These are phyloP conservation scores for Pulveroboletus sp. DNA, from an alignment of 768 basidiomycete species.

Conservation along the genomic window DNA sequence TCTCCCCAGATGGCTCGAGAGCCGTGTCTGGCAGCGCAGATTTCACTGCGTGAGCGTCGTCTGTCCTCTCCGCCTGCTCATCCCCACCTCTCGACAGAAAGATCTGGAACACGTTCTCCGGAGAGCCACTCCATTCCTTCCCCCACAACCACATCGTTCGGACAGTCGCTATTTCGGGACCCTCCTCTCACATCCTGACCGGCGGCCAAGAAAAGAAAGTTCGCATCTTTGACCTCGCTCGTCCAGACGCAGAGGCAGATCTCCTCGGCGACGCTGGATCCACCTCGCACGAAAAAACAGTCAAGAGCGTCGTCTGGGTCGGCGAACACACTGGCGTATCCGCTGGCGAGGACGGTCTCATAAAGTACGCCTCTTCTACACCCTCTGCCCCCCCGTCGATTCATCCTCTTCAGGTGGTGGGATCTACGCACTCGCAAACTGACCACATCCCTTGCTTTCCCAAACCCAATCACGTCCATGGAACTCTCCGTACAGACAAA, in stretches of 20 bases:
- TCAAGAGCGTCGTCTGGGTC: slow-evolving; percentile 94
- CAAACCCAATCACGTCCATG: slow-evolving; percentile 88
- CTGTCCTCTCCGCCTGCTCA: slow-evolving; percentile 4
- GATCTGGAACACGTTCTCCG: slow-evolving; percentile 94
- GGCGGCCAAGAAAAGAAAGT: slow-evolving; percentile 99
- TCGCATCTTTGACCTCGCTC: slow-evolving; percentile 85
- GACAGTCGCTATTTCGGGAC: slow-evolving; percentile 83
- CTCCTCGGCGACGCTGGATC: slow-evolving; percentile 63
- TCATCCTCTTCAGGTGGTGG: slow-evolving; percentile 77
- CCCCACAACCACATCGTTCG: slow-evolving; percentile 98
- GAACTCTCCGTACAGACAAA: slow-evolving; percentile 82
- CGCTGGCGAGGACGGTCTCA: slow-evolving; percentile 86
- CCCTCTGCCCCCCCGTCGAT: slow-evolving; percentile 5
- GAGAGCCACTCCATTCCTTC: slow-evolving; percentile 88
- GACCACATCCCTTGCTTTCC: slow-evolving; percentile 68
- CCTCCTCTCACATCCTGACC: slow-evolving; percentile 67
- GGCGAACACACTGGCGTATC: slow-evolving; percentile 84
- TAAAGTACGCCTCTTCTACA: slow-evolving; percentile 60
- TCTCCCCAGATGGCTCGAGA: slow-evolving; percentile 79
- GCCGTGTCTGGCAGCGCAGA: slow-evolving; percentile 95
- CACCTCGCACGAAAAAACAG: slow-evolving; percentile 78
- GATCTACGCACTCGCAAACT: slow-evolving; percentile 79
- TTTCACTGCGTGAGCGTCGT: slow-evolving; percentile 83
- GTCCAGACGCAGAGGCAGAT: slow-evolving; percentile 86
- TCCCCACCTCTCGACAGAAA: slow-evolving; percentile 52